phyloP scores from a whole-genome alignment of 1,284 basidiomycete genomes.

The Inonotus hispidus region DNA sequence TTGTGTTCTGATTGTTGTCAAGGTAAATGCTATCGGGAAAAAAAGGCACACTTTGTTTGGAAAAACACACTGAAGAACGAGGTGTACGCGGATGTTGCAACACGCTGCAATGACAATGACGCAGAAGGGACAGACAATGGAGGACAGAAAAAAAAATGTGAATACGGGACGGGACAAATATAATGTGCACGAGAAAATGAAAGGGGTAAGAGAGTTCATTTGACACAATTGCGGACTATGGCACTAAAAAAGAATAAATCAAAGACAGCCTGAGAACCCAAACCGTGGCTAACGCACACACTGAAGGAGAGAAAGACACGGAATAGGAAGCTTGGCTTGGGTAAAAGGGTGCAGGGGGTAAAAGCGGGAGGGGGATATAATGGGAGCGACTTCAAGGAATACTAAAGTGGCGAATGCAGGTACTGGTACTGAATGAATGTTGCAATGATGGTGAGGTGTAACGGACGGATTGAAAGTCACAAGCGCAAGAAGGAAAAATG shows the following conservation, averaged over 20 bases:
- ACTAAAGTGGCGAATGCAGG: slow-evolving; percentile 21
- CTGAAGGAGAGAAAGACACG: slow-evolving; percentile 19
- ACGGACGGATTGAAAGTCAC: slow-evolving; percentile 18
- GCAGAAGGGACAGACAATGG: slow-evolving; percentile 31
- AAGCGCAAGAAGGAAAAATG: slow-evolving; percentile 28
- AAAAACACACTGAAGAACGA: slow-evolving; percentile 33
- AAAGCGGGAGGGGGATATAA: slow-evolving; percentile 6
- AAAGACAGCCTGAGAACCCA: slow-evolving; percentile 13
- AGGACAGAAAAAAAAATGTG: slow-evolving; percentile 23
- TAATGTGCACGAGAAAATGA: slow-evolving; percentile 19
- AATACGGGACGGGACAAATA: slow-evolving; percentile 27
- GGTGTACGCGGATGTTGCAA: slow-evolving; percentile 41
- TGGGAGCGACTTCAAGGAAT: slow-evolving; percentile 22
- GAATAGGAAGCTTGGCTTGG: slow-evolving; percentile 29
- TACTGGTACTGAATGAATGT: slow-evolving; percentile 23
- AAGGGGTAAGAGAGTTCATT: slow-evolving; percentile 14
- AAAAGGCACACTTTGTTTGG: background rate
- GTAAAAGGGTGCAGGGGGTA: slow-evolving; percentile 28
- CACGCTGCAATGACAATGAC: slow-evolving; percentile 37
- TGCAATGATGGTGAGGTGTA: slow-evolving; percentile 14
- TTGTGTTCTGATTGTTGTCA: slow-evolving; percentile 8
- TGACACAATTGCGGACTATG: slow-evolving; percentile 10
- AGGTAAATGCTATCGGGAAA: background rate
- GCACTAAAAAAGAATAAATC: slow-evolving; percentile 20
- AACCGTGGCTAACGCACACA: slow-evolving; percentile 14